Evolutionary conservation across 345 rosid genomes (phyloP).

Genomic region (Brassica carinata): DNA sequence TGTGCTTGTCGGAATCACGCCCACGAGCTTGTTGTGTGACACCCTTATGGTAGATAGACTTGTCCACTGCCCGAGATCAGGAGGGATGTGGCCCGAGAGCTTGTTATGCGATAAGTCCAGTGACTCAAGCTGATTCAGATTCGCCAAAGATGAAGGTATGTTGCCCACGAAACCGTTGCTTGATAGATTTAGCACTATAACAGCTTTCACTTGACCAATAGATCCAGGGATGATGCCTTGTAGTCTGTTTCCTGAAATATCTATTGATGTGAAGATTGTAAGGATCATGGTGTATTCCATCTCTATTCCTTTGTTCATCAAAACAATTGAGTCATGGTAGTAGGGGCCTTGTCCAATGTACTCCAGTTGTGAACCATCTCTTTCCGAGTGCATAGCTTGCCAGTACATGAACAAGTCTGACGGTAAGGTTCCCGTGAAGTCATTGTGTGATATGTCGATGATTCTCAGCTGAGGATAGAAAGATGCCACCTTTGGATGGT

Average conservation of each 20-base stretch:
- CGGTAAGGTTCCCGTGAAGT: not conserved
- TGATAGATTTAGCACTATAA: constrained; percentile 10
- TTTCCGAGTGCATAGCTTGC: not conserved
- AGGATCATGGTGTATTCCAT: not conserved
- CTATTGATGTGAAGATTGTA: not conserved
- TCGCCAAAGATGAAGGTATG: constrained; percentile 14
- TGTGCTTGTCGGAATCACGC: not conserved
- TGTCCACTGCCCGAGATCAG: not conserved
- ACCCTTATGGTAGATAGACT: not conserved
- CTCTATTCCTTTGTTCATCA: not conserved
- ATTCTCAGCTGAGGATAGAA: not conserved
- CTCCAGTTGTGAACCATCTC: not conserved
- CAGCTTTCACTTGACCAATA: not conserved
- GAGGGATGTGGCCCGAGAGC: not conserved
- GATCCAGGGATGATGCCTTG: constrained; percentile 15
- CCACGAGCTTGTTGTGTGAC: constrained; percentile 5
- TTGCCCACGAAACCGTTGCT: constrained; percentile 5
- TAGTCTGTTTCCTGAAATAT: not conserved
- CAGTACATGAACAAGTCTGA: not conserved
- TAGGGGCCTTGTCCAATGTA: not conserved
- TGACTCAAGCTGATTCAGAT: constrained; percentile 21
- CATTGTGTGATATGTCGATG: not conserved
- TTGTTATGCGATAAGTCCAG: constrained; percentile 16
- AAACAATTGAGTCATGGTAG: not conserved
- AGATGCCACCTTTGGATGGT: not conserved